A percentile compares a stretch with the other conserved stretches of the same genome.
Conservation (phyloP, 495 filamentous ascomycete species). For the Penicillium pancosmium region DNA sequence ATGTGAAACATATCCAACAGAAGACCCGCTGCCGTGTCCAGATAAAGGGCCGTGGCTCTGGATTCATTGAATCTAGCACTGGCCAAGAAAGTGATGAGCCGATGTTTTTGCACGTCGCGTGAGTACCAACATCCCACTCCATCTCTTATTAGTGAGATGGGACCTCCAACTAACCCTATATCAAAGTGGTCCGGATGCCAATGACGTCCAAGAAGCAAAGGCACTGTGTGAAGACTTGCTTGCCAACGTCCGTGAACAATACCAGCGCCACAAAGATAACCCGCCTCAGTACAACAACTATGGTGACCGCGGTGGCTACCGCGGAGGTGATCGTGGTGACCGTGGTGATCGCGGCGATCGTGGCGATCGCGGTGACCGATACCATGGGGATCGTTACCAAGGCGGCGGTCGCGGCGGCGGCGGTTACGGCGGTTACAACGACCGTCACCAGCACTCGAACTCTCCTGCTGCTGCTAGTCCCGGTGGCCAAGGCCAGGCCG, state of each 20-base stretch:
- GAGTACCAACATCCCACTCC: conserved; percentile 19
- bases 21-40: conserved; percentile 94
- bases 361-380: conserved; percentile 33
- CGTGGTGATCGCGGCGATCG: conserved; percentile 45
- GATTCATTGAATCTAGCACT: conserved; percentile 84
- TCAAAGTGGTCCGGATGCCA: conserved; percentile 78
- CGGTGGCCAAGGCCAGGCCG: conserved; percentile 29
- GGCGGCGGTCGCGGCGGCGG: conserved; percentile 33
- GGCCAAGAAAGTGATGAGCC: conserved; percentile 87
- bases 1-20: conserved; percentile 96
- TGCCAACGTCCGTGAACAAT: conserved; percentile 78
- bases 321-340: conserved; percentile 32
- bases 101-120: conserved; percentile 97
- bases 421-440: conserved; percentile 40
- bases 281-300: conserved; percentile 66
- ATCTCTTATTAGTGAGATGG: neutral
- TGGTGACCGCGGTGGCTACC: conserved; percentile 47
- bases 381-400: conserved; percentile 24
- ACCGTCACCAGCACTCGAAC: conserved; percentile 29
- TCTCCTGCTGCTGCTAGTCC: conserved; percentile 45
- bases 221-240: conserved; percentile 87
- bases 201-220: conserved; percentile 83
- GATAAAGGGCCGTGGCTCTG: conserved; percentile 96
- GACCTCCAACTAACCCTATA: conserved; percentile 32
- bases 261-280: conserved; percentile 85